Evolutionary conservation across 1,284 basidiomycete genomes (phyloP), one percentile per base, ranked within the genome.

Genomic region (Microstroma glucosiphilum): DNA sequence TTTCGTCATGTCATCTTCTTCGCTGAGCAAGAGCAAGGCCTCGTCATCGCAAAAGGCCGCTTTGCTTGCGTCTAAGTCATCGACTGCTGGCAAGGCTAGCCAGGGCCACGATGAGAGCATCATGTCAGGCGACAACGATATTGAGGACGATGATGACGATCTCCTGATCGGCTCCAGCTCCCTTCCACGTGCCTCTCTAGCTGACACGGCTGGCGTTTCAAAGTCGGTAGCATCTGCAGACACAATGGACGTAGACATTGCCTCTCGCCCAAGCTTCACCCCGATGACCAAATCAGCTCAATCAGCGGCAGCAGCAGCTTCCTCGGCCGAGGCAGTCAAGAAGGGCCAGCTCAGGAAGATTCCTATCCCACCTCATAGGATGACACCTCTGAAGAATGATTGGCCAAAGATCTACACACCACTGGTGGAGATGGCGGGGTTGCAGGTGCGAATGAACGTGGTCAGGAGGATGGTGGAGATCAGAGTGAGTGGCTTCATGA

Each of bases 371-470:
- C 92, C 92, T 8, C 96, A 98, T 80, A 87, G 94, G 58, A 92
- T 97, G 90, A 92, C 92, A 15, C 96, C 96, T 6, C 81, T 98
- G 62, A 96, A 96, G 82, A 91, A 91, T 77, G 93, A 96, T 69
- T 98, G 94, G 94, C 85, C 96, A 66, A 92, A 92, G 80, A 88
- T 98, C 63, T 98, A 97, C 80, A 91, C 92, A 0, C 94, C 94
- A 0, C 83, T 98, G 70, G 94, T 96, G 12, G 94, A 98, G 82
- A 89, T 96, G 76, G 83, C 94, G 72, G 90, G 89, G 0, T 81
- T 98, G 63, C 93, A 96, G 83, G 92, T 98, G 40, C 85, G 93
- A 70, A 96, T 97, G 93, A 98, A 98, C 79, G 86, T 92, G 21
- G 87, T 88, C 77, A 83, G 91, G 73, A 85, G 87, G 82, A 87